These are phyloP conservation scores for Lachancea kluyveri DNA, from an alignment of 805 yeast species.

Conservation along the genomic window DNA sequence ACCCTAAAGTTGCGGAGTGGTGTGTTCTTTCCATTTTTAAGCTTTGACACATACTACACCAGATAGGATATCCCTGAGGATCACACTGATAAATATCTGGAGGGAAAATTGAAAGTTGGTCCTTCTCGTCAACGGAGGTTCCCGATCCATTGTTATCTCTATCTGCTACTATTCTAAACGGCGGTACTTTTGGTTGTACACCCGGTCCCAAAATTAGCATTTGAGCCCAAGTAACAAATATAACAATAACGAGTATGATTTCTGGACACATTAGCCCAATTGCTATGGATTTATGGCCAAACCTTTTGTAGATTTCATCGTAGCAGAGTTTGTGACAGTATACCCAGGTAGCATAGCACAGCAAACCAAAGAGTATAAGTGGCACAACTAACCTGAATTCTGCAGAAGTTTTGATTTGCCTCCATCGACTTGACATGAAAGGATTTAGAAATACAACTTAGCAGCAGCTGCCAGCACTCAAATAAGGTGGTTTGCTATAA, in stretches of 20 bases:
- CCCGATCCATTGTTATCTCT: constrained; percentile 1
- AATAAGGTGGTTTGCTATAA: too few relatives aligned
- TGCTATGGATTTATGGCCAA: constrained; percentile 13
- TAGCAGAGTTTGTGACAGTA: constrained; percentile 41
- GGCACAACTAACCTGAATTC: constrained; percentile 25
- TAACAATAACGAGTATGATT: constrained; percentile 10
- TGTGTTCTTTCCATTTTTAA: constrained; percentile 64
- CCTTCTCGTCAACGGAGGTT: constrained; percentile 6
- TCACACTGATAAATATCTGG: constrained; percentile 67
- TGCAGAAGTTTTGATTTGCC: too few relatives aligned
- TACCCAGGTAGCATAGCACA: constrained; percentile 40
- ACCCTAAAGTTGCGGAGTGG: constrained; percentile 51
- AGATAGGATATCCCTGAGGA: constrained; percentile 64
- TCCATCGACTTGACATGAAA: too few relatives aligned
- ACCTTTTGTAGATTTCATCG: constrained; percentile 13
- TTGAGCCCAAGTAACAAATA: constrained; percentile 18
- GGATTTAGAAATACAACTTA: too few relatives aligned
- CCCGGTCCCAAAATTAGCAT: constrained; percentile 23
- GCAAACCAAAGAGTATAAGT: constrained; percentile 20
- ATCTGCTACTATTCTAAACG: constrained; percentile 15
- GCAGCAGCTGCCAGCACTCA: too few relatives aligned
- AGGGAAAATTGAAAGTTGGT: constrained; percentile 30
- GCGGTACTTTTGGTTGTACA: constrained; percentile 21
- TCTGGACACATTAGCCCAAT: constrained; percentile 20
- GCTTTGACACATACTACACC: constrained; percentile 64